phyloP scores from a whole-genome alignment of 2,329 filamentous ascomycete species.

The Rosellinia necatrix region DNA sequence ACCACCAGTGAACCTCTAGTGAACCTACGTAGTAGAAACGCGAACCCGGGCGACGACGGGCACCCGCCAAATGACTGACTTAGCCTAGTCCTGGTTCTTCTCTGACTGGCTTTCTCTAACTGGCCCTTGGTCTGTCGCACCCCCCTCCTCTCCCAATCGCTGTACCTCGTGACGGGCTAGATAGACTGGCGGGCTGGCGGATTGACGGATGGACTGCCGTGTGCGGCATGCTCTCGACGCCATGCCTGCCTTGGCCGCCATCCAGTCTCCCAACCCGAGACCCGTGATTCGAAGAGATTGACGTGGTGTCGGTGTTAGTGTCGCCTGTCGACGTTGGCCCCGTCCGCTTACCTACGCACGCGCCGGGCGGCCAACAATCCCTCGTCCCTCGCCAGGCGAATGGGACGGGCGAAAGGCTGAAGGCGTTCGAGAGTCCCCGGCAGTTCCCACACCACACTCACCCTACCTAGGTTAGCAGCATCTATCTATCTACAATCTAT shows the following conservation, averaged over 20 bases:
- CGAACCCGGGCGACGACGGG: no score
- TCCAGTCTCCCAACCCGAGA: neutral
- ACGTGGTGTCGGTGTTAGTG: slow-evolving; percentile 1
- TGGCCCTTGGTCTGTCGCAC: neutral
- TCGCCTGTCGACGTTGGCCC: slow-evolving; percentile 1
- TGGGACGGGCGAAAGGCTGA: neutral
- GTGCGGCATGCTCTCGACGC: slow-evolving; percentile 2
- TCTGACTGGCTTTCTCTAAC: no score
- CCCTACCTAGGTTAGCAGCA: no score
- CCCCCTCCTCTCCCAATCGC: neutral
- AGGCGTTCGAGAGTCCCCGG: neutral
- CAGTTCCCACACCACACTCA: no score
- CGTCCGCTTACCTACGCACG: neutral
- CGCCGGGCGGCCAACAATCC: neutral
- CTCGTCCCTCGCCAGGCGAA: neutral
- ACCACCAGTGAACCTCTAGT: no score
- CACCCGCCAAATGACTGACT: no score
- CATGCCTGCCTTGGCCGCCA: slow-evolving; percentile 7
- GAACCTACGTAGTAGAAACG: no score
- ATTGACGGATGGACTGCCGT: neutral
- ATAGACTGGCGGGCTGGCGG: no score
- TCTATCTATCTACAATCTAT: slow-evolving; percentile 4
- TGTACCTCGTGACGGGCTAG: slow-evolving; percentile 7
- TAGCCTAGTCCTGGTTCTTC: no score
- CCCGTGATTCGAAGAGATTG: neutral